Evolutionary conservation across 1,284 basidiomycete genomes (phyloP).

Genomic region (Dichomitus squalens): DNA sequence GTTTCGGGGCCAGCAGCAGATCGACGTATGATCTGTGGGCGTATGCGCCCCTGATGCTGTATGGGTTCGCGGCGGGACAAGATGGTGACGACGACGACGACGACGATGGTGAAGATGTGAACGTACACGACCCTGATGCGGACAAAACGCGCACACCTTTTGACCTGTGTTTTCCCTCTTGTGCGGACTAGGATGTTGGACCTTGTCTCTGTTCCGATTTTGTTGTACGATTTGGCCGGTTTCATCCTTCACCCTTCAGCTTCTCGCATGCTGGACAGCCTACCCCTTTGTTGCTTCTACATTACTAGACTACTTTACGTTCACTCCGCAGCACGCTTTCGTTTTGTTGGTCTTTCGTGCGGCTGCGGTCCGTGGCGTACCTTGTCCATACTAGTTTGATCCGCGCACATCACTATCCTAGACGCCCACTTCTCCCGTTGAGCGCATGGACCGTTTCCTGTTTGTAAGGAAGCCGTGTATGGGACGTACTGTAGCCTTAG

Average conservation of each 20-base stretch:
- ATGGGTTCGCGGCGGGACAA: slow-evolving; percentile 4
- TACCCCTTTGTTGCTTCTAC: slow-evolving; percentile 22
- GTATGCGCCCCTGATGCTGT: slow-evolving; percentile 5
- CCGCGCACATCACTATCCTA: slow-evolving; percentile 17
- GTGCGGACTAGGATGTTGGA: slow-evolving; percentile 16
- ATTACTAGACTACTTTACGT: not conserved
- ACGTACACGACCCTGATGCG: slow-evolving; percentile 8
- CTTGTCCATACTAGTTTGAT: not conserved
- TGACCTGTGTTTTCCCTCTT: slow-evolving; percentile 4
- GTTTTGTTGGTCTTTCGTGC: not conserved
- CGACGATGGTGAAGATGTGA: slow-evolving; percentile 17
- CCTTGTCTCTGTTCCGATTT: not conserved
- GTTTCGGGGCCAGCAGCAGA: slow-evolving; percentile 36
- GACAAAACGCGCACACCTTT: slow-evolving; percentile 7
- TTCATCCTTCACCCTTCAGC: not conserved
- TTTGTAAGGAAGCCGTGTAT: slow-evolving; percentile 4
- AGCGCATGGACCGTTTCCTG: slow-evolving; percentile 8
- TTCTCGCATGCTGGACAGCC: slow-evolving; percentile 30
- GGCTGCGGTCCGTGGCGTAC: slow-evolving; percentile 12
- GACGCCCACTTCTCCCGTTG: slow-evolving; percentile 4
- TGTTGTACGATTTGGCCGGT: slow-evolving; percentile 10
- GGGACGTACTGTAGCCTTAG: slow-evolving; percentile 21
- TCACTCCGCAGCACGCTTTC: slow-evolving; percentile 13
- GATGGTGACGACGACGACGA: slow-evolving; percentile 11
- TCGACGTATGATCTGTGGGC: slow-evolving; percentile 20